Conservation (phyloP, 306 rosid species). For the Cucurbita pepo region DNA sequence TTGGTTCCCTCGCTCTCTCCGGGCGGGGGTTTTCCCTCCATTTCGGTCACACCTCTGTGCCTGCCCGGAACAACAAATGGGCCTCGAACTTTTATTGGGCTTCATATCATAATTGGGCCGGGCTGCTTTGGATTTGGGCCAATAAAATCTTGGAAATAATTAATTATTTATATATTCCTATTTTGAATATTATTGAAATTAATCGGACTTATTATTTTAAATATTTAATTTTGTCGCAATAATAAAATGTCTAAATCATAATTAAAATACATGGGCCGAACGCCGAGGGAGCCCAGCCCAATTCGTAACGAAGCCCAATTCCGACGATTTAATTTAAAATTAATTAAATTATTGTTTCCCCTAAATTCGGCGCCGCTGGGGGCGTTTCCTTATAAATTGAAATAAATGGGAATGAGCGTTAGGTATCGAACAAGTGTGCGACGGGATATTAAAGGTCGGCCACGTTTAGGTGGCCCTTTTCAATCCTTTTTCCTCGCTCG, state of each 20-base stretch:
- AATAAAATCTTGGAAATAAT: no score
- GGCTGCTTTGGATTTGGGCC: no score
- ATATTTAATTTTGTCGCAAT: no score
- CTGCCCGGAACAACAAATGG: no score
- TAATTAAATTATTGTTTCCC: not conserved
- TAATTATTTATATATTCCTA: no score
- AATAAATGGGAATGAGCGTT: constrained; percentile 15
- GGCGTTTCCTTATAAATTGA: not conserved
- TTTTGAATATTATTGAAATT: no score
- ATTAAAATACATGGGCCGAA: not conserved
- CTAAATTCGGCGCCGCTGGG: not conserved
- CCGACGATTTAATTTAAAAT: not conserved
- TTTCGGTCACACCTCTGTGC: no score
- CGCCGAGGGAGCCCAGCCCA: not conserved
- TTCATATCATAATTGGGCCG: no score
- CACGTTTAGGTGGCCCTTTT: constrained; percentile 18
- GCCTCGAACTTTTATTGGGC: no score
- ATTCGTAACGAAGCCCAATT: not conserved
- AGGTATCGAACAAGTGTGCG: constrained; percentile 11
- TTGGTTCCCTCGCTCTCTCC: not conserved
- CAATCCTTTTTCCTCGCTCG: constrained; percentile 8
- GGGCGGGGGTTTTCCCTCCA: not conserved
- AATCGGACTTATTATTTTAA: no score
- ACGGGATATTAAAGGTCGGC: constrained; percentile 24
- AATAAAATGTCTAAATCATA: no score